Evolutionary conservation across 163 green algal genomes (phyloP).

Genomic region (Chlorella variabilis): DNA sequence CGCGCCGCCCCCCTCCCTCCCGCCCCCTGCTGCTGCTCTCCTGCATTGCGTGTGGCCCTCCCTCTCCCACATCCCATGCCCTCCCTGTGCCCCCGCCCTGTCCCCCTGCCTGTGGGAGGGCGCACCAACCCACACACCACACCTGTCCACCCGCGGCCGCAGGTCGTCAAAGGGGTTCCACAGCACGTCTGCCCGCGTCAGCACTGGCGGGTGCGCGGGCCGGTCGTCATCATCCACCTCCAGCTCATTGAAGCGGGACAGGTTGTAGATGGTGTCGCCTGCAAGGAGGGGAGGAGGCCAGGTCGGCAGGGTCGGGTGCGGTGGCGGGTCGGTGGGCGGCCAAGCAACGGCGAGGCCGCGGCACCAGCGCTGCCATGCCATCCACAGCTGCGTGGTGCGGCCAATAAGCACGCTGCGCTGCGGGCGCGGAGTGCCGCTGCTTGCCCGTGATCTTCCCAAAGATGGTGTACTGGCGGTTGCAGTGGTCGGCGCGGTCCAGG

Average conservation of each 20-base stretch:
- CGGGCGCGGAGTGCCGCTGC: no score
- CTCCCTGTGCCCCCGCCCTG: no score
- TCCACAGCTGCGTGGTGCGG: no score
- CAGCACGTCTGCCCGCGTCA: constrained; percentile 83
- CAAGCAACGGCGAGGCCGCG: no score
- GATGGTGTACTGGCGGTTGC: constrained; percentile 96
- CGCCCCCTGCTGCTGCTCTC: no score
- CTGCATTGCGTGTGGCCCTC: no score
- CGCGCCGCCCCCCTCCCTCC: no score
- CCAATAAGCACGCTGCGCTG: no score
- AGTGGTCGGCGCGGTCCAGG: constrained; percentile 82
- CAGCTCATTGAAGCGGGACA: constrained; percentile 79
- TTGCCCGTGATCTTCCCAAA: constrained; percentile 87
- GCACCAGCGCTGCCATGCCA: no score
- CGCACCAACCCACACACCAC: background rate
- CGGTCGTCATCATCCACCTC: constrained; percentile 68
- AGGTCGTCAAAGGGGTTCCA: constrained; percentile 99
- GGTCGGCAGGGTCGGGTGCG: no score
- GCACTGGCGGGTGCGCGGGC: constrained; percentile 64
- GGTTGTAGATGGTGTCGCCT: constrained; percentile 97
- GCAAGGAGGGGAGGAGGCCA: background rate
- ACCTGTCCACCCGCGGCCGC: constrained; percentile 62
- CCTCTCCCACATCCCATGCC: no score
- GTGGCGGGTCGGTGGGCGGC: no score
- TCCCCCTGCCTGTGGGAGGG: background rate